These are phyloP conservation scores for Arabidopsis hybrid DNA, from an alignment of 441 rosid species.

Conservation along the genomic window DNA sequence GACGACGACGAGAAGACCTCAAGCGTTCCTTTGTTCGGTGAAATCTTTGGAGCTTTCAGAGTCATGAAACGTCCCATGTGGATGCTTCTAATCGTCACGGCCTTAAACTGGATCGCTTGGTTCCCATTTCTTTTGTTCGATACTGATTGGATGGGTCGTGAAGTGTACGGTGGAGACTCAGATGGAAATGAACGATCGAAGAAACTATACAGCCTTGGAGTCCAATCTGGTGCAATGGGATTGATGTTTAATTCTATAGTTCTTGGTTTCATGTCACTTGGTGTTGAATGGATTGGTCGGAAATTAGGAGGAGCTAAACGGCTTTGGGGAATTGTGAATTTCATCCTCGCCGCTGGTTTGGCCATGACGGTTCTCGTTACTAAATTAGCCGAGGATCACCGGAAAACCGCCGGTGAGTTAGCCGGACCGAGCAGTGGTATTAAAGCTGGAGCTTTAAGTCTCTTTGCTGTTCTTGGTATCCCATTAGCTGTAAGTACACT, in stretches of 20 bases:
- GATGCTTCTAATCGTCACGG: constrained; percentile 76
- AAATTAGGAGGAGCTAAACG: constrained; percentile 67
- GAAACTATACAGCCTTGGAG: constrained; percentile 67
- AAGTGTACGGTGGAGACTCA: constrained; percentile 81
- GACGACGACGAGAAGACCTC: constrained; percentile 23
- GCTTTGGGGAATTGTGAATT: constrained; percentile 82
- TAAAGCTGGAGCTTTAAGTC: constrained; percentile 61
- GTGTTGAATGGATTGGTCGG: constrained; percentile 56
- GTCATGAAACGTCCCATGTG: constrained; percentile 74
- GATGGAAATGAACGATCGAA: neutral
- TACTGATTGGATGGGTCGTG: constrained; percentile 97
- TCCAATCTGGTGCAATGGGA: constrained; percentile 80
- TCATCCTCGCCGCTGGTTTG: constrained; percentile 65
- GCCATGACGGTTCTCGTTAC: constrained; percentile 61
- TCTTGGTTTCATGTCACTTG: constrained; percentile 61
- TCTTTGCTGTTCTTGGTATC: constrained; percentile 75
- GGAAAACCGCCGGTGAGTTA: constrained; percentile 39
- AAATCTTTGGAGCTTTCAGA: constrained; percentile 57
- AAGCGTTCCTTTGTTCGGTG: constrained; percentile 51
- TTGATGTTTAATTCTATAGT: constrained; percentile 81
- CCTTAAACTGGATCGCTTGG: constrained; percentile 93
- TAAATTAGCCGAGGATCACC: constrained; percentile 63
- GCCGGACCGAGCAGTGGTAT: constrained; percentile 54
- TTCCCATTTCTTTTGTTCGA: constrained; percentile 87
- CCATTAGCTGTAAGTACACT: constrained; percentile 68